Conservation (phyloP, 306 rosid genomes). For the Sicyos baderoa region DNA sequence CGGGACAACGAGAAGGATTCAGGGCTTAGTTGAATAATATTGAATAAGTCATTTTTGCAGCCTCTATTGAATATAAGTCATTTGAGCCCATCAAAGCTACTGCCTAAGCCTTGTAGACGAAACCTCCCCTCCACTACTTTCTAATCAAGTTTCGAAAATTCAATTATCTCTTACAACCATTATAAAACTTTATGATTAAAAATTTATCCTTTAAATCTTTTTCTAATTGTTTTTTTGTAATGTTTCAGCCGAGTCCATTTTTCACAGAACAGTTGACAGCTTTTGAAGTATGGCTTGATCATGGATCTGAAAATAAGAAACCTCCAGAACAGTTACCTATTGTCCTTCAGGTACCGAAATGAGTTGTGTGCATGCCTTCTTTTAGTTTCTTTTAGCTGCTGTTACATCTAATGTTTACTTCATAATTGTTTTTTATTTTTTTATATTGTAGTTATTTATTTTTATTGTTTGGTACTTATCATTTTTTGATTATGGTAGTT, state of each 20-base stretch:
- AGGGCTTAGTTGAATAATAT: not conserved
- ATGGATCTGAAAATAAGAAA: slow-evolving; percentile 95
- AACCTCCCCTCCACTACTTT: not conserved
- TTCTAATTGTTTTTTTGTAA: not conserved
- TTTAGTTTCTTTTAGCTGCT: slow-evolving; percentile 6
- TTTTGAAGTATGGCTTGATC: slow-evolving; percentile 98
- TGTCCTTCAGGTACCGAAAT: slow-evolving; percentile 85
- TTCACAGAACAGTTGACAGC: slow-evolving; percentile 94
- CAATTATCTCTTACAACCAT: not conserved
- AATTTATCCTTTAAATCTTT: not conserved
- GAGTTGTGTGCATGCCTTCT: not conserved
- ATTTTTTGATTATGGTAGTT: slow-evolving; percentile 25
- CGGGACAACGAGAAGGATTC: not conserved
- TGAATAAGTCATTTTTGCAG: not conserved
- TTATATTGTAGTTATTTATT: not conserved
- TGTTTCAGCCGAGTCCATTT: slow-evolving; percentile 81
- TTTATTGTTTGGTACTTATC: slow-evolving; percentile 17
- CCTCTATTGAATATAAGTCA: not conserved
- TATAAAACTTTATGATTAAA: not conserved
- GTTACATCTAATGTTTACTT: not conserved
- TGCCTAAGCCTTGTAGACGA: not conserved
- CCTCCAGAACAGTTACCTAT: slow-evolving; percentile 98
- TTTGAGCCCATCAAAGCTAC: slow-evolving; percentile 3
- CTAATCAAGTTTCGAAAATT: not conserved
- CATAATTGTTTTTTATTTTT: not conserved